These are phyloP conservation scores for Lindgomyces ingoldianus DNA, from an alignment of 495 filamentous ascomycete genomes.

Conservation along the genomic window DNA sequence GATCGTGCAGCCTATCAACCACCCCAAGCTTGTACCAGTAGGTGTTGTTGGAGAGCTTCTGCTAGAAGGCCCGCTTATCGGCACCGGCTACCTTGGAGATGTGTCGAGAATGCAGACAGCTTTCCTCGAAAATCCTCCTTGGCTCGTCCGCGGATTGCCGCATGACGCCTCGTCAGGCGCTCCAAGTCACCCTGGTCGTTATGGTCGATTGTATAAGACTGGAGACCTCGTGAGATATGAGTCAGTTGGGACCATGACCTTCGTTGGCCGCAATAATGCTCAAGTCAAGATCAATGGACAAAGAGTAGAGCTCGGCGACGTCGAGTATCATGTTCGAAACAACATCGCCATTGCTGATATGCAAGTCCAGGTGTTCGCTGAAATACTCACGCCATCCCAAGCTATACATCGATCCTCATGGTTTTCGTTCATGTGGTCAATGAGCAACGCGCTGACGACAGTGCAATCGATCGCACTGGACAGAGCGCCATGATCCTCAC, in stretches of 20 bases:
- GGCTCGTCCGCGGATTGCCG: not conserved
- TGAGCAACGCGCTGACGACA: no score
- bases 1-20: constrained; percentile 44
- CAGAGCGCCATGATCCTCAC: no score
- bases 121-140: constrained; percentile 36
- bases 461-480: no score
- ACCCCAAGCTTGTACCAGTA: constrained; percentile 44
- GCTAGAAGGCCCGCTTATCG: constrained; percentile 49
- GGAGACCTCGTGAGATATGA: constrained; percentile 45
- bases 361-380: no score
- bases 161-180: not conserved
- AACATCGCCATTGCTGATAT: no score
- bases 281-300: constrained; percentile 54
- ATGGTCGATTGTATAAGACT: constrained; percentile 43
- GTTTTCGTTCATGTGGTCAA: no score
- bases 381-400: no score
- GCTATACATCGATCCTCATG: no score
- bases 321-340: constrained; percentile 30
- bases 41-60: constrained; percentile 53
- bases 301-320: constrained; percentile 50
- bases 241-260: constrained; percentile 45
- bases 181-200: no score
- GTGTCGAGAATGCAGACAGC: constrained; percentile 34
- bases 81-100: constrained; percentile 42
- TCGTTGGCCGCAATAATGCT: constrained; percentile 47